A percentile compares a stretch with the other conserved stretches of the same genome.
phyloP scores from a whole-genome alignment of 2,329 filamentous ascomycete species.

The Fusarium albidum region DNA sequence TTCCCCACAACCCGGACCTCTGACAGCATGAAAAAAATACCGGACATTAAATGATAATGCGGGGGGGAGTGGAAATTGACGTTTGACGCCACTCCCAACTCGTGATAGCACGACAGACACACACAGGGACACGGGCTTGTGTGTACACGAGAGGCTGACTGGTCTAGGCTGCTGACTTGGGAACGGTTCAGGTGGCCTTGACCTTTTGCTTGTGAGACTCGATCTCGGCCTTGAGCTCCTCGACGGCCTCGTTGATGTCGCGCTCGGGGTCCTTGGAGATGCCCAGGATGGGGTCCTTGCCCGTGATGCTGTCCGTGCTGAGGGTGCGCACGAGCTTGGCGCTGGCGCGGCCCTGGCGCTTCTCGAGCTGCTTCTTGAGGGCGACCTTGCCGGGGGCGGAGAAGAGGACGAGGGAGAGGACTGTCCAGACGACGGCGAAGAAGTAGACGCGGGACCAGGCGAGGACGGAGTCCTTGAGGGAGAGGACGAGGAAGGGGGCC shows the following conservation, averaged over 20 bases:
- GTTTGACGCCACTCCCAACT: not conserved
- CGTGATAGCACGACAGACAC: not conserved
- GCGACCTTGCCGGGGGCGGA: constrained; percentile 75
- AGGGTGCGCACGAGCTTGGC: constrained; percentile 57
- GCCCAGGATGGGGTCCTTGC: constrained; percentile 73
- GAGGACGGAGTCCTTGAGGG: constrained; percentile 72
- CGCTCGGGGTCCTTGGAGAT: constrained; percentile 78
- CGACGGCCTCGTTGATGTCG: constrained; percentile 80
- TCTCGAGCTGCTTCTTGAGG: constrained; percentile 66
- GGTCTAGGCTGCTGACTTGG: too few species aligned
- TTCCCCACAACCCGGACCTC: constrained; percentile 8
- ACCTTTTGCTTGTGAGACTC: constrained; percentile 54
- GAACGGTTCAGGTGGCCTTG: too few species aligned
- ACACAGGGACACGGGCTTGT: constrained; percentile 7
- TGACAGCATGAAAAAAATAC: constrained; percentile 7
- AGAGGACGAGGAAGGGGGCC: constrained; percentile 85
- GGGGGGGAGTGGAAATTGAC: not conserved
- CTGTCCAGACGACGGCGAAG: constrained; percentile 78
- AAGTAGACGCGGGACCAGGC: constrained; percentile 91
- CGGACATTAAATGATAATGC: not conserved
- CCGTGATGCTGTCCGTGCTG: constrained; percentile 65
- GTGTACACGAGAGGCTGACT: too few species aligned
- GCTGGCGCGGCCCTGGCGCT: constrained; percentile 58
- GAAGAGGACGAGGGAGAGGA: constrained; percentile 76
- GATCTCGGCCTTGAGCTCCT: constrained; percentile 78